Base-by-base conservation (phyloP, 306 rosid species). In the Boehmeria nivea region DNA sequence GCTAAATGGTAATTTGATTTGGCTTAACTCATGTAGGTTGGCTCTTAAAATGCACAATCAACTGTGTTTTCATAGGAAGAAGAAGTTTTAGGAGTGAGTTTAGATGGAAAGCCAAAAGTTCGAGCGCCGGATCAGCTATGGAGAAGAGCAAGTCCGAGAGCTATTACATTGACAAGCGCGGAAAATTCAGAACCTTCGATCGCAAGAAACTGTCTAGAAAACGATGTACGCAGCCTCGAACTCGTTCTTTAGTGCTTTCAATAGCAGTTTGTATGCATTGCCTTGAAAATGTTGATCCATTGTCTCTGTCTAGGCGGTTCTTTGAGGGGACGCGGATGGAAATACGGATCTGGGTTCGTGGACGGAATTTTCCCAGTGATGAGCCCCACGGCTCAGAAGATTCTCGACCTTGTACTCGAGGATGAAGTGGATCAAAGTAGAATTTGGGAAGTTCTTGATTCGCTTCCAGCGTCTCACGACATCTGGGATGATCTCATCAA, bases 261-360 rank as follows among this genome's bases (percentile, higher is more conserved):
- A 65, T 14, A 48, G 37, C 55, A 44, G 23, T 76, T 63, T 31
- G 31, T 21, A 3, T 47, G 21, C 28, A 36, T 39, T 49, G 53
- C n/a, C n/a, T n/a, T n/a, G n/a, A n/a, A 67, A 38, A 38, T 42
- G 44, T 67, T 25, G 13, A 59, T 45, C 17, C 11, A n/a, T 65
- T 20, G 44, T 47, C 13, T 59, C 8, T 74, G 61, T 40, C 19
- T 70, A 91, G 98, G 95, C 74, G 98, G 98, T 68, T 91, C 98
- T 56, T 54, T 87, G 67, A 82, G 98, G 70, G 95, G 98, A 56
- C 64, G 78, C 43, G 95, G 98, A 46, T 91, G 96, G 96, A 82
- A 84, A 70, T 87, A 74, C 31, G 98, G 98, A 71, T 91, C 98
- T 31, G 98, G 98, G 5, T 91, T 91, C 73, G 95, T 91, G 16